Evolutionary conservation across 345 rosid genomes (phyloP), one percentile per base, ranked within the genome.

Genomic region (Moricandia arvensis): DNA sequence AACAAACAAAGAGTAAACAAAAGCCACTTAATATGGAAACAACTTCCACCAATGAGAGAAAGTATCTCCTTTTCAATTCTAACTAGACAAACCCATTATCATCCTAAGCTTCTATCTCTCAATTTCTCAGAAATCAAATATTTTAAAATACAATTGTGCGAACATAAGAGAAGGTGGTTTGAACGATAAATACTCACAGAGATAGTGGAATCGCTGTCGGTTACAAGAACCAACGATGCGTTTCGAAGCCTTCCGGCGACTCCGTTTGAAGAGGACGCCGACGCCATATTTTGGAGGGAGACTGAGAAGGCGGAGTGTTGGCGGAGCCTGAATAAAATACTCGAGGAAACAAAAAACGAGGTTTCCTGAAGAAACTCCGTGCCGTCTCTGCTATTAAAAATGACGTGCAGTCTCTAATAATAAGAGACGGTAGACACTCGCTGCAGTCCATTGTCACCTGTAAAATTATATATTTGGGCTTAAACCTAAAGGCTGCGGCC

Each of bases 141-240:
- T 11, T 31, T 49, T 49, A 17, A 6, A 49, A 13, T 7, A 16
- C 69, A 27, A 21, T 66, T 5, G 30, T 0, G 71, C 59, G 11
- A n/a, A 43, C 41, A 29, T 3, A 29, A 54, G 59, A 54, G 63
- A 24, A 13, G 11, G 60, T 29, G 6, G 16, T 34, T 72, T 59
- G 43, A 73, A 62, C 11, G 53, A 37, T 33, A 12, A 30, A 54
- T 18, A 79, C 90, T 81, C 78, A 94, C 98, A 5, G 81, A 31
- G 26, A 85, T 69, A 38, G 87, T 81, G 60, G 89, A 63, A 54
- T 85, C 83, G 76, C 75, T 85, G 2, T 92, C 99, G 41, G 82
- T 66, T 13, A 65, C 77, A 10, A 90, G 83, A 30, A 79, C 81
- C 15, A 80, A 49, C 13, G 97, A 83, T 0, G 90, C 85, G 55